Conservation (phyloP, 2,329 filamentous ascomycete genomes). For the Aspergillus ruber region DNA sequence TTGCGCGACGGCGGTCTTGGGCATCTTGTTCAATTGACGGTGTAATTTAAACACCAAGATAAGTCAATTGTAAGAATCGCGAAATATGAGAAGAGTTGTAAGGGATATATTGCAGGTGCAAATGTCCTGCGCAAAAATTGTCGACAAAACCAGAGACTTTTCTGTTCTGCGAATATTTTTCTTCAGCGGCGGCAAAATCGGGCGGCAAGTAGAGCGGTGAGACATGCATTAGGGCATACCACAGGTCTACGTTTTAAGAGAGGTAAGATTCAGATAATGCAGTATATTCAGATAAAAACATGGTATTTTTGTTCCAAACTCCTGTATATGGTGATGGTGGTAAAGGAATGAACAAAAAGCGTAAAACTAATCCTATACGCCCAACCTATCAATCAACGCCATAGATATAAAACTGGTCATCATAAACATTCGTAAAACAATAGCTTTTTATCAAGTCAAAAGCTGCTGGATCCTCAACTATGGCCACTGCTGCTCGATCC, state of each 20-base stretch:
- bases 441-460: neutral
- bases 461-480: neutral
- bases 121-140: neutral
- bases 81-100: neutral
- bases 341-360: no score
- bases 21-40: slow-evolving; percentile 14
- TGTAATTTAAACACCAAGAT: neutral
- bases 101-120: slow-evolving; percentile 1
- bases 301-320: neutral
- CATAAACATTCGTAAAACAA: no score
- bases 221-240: slow-evolving; percentile 6
- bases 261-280: no score
- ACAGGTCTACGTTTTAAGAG: neutral
- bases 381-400: no score
- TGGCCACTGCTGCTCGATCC: neutral
- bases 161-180: slow-evolving; percentile 25
- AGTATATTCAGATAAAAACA: no score
- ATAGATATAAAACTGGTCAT: no score
- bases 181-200: slow-evolving; percentile 22
- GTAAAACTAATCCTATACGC: no score
- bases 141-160: neutral
- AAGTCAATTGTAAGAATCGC: neutral
- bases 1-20: slow-evolving; percentile 13
- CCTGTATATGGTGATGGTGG: no score
- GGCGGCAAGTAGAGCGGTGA: slow-evolving; percentile 24